Conservation (phyloP, 2,329 filamentous ascomycete genomes). For the Sporothrix inflata region DNA sequence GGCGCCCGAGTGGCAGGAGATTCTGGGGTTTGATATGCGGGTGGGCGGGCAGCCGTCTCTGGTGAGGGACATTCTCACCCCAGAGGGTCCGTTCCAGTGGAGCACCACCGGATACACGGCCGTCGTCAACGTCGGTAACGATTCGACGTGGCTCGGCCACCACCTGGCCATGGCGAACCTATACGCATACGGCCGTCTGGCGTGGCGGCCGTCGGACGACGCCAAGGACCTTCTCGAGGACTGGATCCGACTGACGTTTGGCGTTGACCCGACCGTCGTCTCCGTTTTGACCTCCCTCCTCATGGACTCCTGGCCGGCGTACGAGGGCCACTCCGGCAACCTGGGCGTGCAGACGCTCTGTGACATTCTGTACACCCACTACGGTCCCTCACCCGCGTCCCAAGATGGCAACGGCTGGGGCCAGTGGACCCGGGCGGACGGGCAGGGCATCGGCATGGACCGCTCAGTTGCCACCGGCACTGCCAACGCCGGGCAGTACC, state of each 20-base stretch:
- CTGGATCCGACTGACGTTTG: constrained; percentile 70
- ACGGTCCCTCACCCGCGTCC: constrained; percentile 67
- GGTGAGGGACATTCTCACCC: constrained; percentile 62
- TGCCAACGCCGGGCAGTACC: constrained; percentile 67
- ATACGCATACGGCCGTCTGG: constrained; percentile 69
- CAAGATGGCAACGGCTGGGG: constrained; percentile 71
- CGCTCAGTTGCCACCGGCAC: constrained; percentile 70
- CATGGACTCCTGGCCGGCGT: constrained; percentile 70
- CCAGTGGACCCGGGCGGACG: constrained; percentile 71
- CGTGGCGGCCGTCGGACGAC: constrained; percentile 59
- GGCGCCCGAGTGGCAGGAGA: constrained; percentile 68
- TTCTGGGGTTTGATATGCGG: constrained; percentile 69
- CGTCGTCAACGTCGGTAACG: constrained; percentile 68
- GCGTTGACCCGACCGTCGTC: constrained; percentile 56
- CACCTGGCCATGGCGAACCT: constrained; percentile 73
- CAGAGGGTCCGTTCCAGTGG: constrained; percentile 50
- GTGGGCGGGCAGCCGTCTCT: constrained; percentile 59
- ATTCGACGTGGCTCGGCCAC: constrained; percentile 69
- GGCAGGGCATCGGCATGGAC: constrained; percentile 67
- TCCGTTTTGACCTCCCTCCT: constrained; percentile 64
- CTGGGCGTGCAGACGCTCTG: constrained; percentile 70
- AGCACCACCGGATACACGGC: constrained; percentile 64
- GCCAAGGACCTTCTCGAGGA: not conserved
- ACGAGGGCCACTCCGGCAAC: constrained; percentile 72
- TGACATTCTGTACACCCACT: constrained; percentile 69